These are phyloP conservation scores for Sclerotinia sclerotiorum DNA, from an alignment of 2,329 filamentous ascomycete genomes.

Conservation along the genomic window DNA sequence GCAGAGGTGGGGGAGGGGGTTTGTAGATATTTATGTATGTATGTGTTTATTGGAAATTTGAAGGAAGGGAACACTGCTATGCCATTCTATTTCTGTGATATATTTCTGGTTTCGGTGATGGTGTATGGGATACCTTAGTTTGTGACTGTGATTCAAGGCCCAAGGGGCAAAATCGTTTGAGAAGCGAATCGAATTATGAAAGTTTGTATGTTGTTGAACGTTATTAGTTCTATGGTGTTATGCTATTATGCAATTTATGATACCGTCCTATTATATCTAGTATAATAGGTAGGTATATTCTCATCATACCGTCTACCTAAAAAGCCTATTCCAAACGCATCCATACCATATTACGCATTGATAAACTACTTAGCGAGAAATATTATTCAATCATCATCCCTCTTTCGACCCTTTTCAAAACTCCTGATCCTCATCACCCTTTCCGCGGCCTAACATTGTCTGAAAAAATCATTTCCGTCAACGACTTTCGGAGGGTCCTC, in stretches of 20 bases:
- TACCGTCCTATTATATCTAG: background rate
- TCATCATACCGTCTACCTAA: too few relatives aligned
- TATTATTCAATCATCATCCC: background rate
- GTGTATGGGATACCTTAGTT: background rate
- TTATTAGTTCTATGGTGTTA: too few relatives aligned
- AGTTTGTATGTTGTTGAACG: background rate
- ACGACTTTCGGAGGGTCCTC: too few relatives aligned
- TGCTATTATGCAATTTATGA: background rate
- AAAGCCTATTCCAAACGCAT: background rate
- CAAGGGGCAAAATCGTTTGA: too few relatives aligned
- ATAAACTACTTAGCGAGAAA: background rate
- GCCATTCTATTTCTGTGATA: too few relatives aligned
- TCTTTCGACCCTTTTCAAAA: background rate
- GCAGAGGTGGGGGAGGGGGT: background rate
- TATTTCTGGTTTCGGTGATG: too few relatives aligned
- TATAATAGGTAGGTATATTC: too few relatives aligned
- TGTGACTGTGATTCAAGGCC: background rate
- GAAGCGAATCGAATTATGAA: too few relatives aligned
- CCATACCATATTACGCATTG: too few relatives aligned
- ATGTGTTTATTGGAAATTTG: too few relatives aligned
- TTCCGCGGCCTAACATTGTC: background rate
- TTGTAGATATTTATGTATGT: background rate
- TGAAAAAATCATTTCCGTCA: background rate
- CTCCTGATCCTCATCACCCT: background rate
- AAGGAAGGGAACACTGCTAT: too few relatives aligned